Conservation (phyloP, 352 stramenopile genomes). For the Phytopythium montanum region DNA sequence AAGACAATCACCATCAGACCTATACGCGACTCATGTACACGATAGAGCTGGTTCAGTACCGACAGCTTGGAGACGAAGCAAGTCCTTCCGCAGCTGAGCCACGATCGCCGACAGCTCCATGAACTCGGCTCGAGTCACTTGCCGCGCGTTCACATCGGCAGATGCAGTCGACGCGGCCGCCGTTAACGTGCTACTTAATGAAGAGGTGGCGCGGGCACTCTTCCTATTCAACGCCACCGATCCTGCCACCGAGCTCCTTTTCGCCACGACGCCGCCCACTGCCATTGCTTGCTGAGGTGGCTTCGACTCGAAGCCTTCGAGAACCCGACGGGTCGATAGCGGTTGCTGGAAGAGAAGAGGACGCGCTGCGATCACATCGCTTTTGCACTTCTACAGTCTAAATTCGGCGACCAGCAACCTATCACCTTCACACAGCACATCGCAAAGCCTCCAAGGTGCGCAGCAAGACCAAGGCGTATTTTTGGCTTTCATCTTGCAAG, state of each 20-base stretch:
- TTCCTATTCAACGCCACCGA: conserved; percentile 14
- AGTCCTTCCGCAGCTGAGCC: conserved; percentile 46
- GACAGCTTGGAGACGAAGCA: conserved; percentile 29
- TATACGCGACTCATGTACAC: background rate
- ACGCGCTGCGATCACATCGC: background rate
- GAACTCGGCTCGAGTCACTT: conserved; percentile 53
- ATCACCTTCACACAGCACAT: background rate
- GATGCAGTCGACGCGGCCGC: conserved; percentile 20
- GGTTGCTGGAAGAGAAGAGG: background rate
- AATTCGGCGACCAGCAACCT: background rate
- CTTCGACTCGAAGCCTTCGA: no score
- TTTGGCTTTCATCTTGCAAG: background rate
- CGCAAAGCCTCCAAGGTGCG: background rate
- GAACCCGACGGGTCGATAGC: background rate
- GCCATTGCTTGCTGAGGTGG: background rate
- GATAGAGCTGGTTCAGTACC: conserved; percentile 12
- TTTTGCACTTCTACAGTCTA: background rate
- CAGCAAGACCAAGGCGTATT: background rate
- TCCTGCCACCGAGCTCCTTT: conserved; percentile 9
- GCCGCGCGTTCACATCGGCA: conserved; percentile 34
- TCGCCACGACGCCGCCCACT: conserved; percentile 10
- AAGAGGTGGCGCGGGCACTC: background rate
- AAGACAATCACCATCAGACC: background rate
- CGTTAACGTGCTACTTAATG: background rate
- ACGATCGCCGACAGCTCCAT: conserved; percentile 46